A percentile compares a stretch with the other conserved stretches of the same genome.
Evolutionary conservation across 352 stramenopile genomes (phyloP).

Genomic region (Phytophthora fragariae): DNA sequence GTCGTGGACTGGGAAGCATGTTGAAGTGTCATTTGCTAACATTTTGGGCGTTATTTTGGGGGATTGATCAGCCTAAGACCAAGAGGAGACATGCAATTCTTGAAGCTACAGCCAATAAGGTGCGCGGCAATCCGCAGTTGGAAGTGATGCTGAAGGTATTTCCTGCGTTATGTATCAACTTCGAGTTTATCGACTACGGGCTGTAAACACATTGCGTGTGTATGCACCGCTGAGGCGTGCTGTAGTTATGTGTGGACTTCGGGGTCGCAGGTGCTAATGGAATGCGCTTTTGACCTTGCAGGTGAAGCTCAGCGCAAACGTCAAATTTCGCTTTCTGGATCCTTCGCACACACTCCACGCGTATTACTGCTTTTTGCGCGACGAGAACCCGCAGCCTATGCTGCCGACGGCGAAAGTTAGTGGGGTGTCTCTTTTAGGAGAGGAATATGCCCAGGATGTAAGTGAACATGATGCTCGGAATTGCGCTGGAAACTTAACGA

Average conservation of each 20-base stretch:
- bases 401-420: neutral
- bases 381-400: conserved; percentile 38
- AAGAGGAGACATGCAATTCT: conserved; percentile 55
- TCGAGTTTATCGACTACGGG: neutral
- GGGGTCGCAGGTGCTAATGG: neutral
- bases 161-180: neutral
- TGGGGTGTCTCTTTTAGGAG: conserved; percentile 41
- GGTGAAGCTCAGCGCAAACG: conserved; percentile 49
- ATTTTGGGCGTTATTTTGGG: neutral
- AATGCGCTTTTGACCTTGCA: conserved; percentile 14
- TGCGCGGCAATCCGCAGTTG: conserved; percentile 45
- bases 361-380: conserved; percentile 61
- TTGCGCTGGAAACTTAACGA: neutral
- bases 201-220: neutral
- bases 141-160: conserved; percentile 55
- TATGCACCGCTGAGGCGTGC: neutral
- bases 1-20: neutral
- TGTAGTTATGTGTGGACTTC: neutral
- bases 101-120: conserved; percentile 54
- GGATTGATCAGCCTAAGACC: conserved; percentile 42
- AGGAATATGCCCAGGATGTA: conserved; percentile 50
- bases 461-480: conserved; percentile 7
- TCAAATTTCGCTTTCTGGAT: conserved; percentile 50
- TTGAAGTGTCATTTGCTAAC: neutral
- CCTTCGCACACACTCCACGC: conserved; percentile 39